These are phyloP conservation scores for Pyronema domesticum DNA, from an alignment of 495 filamentous ascomycete species.

Conservation along the genomic window DNA sequence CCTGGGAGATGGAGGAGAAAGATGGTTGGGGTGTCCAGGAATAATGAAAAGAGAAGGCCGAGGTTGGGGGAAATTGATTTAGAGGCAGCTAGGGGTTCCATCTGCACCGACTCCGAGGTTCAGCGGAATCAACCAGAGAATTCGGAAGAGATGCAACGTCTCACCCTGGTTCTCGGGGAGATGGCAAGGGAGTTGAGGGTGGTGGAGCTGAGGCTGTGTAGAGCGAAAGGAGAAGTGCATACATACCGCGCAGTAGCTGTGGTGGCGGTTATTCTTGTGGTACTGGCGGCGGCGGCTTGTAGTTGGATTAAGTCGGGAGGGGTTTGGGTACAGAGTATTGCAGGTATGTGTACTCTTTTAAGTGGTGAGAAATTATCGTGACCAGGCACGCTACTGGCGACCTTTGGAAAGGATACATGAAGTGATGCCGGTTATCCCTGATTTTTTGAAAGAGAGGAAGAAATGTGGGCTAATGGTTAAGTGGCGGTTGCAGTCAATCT, in stretches of 20 bases:
- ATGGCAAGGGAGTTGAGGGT: neutral
- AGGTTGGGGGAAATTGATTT: too few relatives aligned
- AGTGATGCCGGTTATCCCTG: too few relatives aligned
- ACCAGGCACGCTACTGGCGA: too few relatives aligned
- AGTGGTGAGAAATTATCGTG: too few relatives aligned
- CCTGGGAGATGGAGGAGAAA: too few relatives aligned
- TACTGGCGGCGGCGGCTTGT: neutral
- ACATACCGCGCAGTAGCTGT: neutral
- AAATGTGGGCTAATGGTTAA: neutral
- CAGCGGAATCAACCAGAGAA: too few relatives aligned
- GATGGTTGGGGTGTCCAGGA: too few relatives aligned
- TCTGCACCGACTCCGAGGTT: too few relatives aligned
- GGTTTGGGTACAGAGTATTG: neutral
- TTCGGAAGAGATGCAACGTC: neutral
- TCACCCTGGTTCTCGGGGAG: neutral
- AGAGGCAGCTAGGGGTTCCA: too few relatives aligned
- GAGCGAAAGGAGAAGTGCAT: neutral
- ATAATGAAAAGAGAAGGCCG: too few relatives aligned
- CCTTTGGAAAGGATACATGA: too few relatives aligned
- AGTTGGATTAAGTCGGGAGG: neutral
- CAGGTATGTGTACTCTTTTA: neutral
- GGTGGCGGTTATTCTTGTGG: neutral
- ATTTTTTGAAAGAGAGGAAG: neutral
- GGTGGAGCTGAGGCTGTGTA: neutral
- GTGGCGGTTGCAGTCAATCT: neutral